phyloP scores from a whole-genome alignment of 176 grass and related monocot genomes.

The Musa beccarii region DNA sequence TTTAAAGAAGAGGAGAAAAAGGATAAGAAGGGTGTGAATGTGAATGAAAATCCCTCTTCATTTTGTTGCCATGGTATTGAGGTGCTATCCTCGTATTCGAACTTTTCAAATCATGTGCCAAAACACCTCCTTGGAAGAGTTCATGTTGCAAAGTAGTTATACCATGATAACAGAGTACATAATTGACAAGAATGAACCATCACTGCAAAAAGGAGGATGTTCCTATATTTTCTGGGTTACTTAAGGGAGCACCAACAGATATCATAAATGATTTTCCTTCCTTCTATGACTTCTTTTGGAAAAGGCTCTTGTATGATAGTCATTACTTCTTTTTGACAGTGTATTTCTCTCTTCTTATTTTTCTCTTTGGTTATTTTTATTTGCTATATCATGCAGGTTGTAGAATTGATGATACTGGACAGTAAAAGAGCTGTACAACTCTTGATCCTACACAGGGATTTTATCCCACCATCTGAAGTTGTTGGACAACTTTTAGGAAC shows the following conservation, averaged over 20 bases:
- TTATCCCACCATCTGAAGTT: slow-evolving; percentile 76
- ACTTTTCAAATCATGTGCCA: too few species aligned
- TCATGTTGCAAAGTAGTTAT: too few species aligned
- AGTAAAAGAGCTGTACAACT: slow-evolving; percentile 64
- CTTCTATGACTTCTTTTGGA: not conserved
- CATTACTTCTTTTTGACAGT: not conserved
- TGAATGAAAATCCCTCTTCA: too few species aligned
- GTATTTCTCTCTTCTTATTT: not conserved
- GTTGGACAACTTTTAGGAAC: slow-evolving; percentile 57
- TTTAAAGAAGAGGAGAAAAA: too few species aligned
- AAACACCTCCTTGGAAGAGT: too few species aligned
- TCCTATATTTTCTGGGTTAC: not conserved
- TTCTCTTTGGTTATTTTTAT: not conserved
- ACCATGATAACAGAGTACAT: not conserved
- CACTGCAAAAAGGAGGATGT: not conserved
- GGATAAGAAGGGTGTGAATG: too few species aligned
- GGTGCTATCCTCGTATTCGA: too few species aligned
- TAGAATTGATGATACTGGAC: slow-evolving; percentile 76
- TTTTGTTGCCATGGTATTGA: too few species aligned
- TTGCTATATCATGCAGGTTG: slow-evolving; percentile 43
- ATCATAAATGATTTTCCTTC: not conserved
- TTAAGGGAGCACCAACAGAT: not conserved
- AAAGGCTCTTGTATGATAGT: not conserved
- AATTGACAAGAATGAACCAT: not conserved
- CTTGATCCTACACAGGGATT: slow-evolving; percentile 79